Conservation (phyloP, 768 basidiomycete genomes). For the Serendipita indica region DNA sequence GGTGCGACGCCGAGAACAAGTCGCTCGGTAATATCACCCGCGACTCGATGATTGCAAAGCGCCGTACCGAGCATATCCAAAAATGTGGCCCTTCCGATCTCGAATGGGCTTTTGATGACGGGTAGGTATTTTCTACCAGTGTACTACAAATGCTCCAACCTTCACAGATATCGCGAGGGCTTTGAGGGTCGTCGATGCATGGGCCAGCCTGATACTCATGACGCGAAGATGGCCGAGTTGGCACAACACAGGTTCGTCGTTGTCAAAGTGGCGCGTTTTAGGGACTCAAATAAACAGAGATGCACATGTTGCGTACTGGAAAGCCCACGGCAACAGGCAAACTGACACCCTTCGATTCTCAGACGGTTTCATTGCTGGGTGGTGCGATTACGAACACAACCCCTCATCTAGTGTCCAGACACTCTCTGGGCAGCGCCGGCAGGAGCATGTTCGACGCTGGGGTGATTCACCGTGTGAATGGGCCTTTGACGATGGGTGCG, state of each 20-base stretch:
- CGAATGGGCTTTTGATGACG: conserved; percentile 6
- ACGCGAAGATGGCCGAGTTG: not conserved
- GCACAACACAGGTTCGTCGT: not conserved
- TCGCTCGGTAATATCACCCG: not conserved
- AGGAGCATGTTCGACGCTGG: not conserved
- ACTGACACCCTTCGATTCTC: not conserved
- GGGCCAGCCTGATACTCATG: not conserved
- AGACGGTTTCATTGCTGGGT: conserved; percentile 4
- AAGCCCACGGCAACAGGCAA: not conserved
- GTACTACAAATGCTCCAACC: not conserved
- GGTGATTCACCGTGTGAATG: not conserved
- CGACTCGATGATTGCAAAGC: not conserved
- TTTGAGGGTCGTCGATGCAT: conserved; percentile 2
- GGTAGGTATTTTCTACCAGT: not conserved
- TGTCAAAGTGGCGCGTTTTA: not conserved
- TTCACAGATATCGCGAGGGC: conserved; percentile 1
- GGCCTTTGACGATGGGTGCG: not conserved
- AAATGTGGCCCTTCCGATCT: not conserved
- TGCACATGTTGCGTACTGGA: conserved; percentile 7
- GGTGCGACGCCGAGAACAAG: not conserved
- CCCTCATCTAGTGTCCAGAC: not conserved
- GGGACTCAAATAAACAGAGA: not conserved
- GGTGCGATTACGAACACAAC: not conserved
- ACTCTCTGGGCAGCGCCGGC: not conserved
- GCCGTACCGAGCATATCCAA: not conserved